Conservation (phyloP, 2,329 filamentous ascomycete species). For the Arthroderma uncinatum region DNA sequence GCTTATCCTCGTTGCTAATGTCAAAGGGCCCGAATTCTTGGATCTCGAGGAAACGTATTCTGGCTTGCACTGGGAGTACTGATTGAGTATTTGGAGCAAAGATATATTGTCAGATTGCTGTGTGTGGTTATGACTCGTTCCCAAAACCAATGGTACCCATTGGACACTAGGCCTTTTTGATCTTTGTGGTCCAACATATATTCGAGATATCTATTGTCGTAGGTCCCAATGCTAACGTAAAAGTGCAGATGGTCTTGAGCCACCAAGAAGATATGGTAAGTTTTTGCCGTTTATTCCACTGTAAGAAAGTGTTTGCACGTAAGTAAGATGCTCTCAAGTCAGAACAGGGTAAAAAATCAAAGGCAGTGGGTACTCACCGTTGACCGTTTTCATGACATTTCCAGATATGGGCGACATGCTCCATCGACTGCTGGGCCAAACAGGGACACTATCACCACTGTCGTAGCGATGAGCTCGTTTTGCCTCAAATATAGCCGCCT, state of each 20-base stretch:
- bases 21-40: conserved; percentile 12
- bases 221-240: conserved; percentile 13
- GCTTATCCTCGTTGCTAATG: not conserved
- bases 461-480: conserved; percentile 7
- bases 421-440: conserved; percentile 14
- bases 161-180: too few species aligned
- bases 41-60: conserved; percentile 9
- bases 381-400: conserved; percentile 9
- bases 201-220: conserved; percentile 12
- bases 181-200: too few species aligned
- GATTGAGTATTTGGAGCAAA: conserved; percentile 7
- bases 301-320: conserved; percentile 5
- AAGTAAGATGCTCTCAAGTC: conserved; percentile 1
- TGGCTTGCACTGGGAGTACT: conserved; percentile 1
- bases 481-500: conserved; percentile 13
- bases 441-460: not conserved
- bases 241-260: conserved; percentile 10
- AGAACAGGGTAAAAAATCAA: not conserved
- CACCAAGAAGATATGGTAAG: conserved; percentile 13
- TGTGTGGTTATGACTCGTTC: too few species aligned
- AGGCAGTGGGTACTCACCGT: conserved; percentile 6
- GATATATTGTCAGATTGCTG: too few species aligned
- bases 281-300: conserved; percentile 5
- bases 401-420: conserved; percentile 14
- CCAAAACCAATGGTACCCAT: too few species aligned